Percentiles rank a stretch among this genome's conserved stretches.
phyloP scores from a whole-genome alignment of 495 filamentous ascomycete genomes.

The Immersiella caudata region DNA sequence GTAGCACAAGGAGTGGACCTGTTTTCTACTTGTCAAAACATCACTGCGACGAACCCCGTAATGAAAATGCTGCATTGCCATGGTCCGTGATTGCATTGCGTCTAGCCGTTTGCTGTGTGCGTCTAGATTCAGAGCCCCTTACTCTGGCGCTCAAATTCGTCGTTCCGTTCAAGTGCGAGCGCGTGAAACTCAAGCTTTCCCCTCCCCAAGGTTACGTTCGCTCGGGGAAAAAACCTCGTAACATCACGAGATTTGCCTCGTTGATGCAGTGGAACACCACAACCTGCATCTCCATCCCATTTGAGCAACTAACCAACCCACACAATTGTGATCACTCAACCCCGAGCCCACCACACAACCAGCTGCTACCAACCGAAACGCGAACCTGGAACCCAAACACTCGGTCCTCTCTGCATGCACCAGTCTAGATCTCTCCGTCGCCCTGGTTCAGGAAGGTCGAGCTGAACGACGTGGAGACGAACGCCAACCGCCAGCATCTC shows the following conservation, averaged over 20 bases:
- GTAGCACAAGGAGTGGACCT: background rate
- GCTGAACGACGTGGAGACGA: background rate
- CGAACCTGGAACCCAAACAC: background rate
- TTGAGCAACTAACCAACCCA: background rate
- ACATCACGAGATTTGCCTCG: background rate
- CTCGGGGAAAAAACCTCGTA: background rate
- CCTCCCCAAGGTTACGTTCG: background rate
- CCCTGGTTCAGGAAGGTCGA: background rate
- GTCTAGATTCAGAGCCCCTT: background rate
- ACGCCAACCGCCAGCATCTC: background rate
- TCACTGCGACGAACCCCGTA: background rate
- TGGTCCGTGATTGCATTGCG: background rate
- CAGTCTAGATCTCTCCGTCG: background rate
- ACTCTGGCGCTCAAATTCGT: background rate
- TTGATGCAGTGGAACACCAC: slow-evolving; percentile 1
- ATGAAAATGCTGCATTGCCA: background rate
- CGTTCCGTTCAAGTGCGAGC: background rate
- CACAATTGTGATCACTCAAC: slow-evolving; percentile 1
- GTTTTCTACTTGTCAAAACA: background rate
- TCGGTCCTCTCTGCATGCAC: background rate
- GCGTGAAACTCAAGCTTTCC: background rate
- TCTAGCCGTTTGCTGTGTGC: background rate
- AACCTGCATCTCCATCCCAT: background rate
- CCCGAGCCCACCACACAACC: background rate
- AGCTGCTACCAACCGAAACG: background rate